phyloP scores from a whole-genome alignment of 1,139 yeast species.

The Blastobotrys serpentis region DNA sequence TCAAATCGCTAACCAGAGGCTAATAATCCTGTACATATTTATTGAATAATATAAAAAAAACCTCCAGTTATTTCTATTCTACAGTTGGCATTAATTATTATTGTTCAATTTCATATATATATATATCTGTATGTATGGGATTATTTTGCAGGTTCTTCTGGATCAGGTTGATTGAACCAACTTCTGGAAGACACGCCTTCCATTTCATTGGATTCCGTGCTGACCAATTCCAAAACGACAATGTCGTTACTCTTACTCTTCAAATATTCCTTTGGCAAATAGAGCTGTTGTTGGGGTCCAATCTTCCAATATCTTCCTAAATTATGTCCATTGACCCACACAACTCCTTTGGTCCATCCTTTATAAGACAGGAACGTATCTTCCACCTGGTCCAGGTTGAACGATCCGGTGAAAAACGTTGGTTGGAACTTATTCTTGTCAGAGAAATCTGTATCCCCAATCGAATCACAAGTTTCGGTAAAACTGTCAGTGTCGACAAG shows the following conservation, averaged over 20 bases:
- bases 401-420: conserved; percentile 13
- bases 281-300: conserved; percentile 17
- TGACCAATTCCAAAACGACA: conserved; percentile 11
- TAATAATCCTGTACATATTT: conserved; percentile 5
- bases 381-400: conserved; percentile 9
- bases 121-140: too few species aligned
- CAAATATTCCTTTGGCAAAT: conserved; percentile 11
- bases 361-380: conserved; percentile 13
- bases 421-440: conserved; percentile 8
- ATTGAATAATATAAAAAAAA: not conserved
- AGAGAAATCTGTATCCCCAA: not conserved
- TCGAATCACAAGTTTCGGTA: conserved; percentile 2
- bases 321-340: conserved; percentile 15
- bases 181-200: conserved; percentile 10
- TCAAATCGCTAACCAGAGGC: conserved; percentile 48
- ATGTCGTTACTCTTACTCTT: conserved; percentile 6
- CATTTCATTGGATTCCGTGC: conserved; percentile 3
- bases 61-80: too few species aligned
- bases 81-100: too few species aligned
- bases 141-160: conserved; percentile 11
- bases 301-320: conserved; percentile 15
- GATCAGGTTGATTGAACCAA: conserved; percentile 14
- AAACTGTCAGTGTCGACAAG: not conserved
- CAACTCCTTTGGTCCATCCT: conserved; percentile 15
- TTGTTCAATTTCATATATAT: too few species aligned